phyloP scores from a whole-genome alignment of 345 rosid genomes.

The Euphorbia peplus region DNA sequence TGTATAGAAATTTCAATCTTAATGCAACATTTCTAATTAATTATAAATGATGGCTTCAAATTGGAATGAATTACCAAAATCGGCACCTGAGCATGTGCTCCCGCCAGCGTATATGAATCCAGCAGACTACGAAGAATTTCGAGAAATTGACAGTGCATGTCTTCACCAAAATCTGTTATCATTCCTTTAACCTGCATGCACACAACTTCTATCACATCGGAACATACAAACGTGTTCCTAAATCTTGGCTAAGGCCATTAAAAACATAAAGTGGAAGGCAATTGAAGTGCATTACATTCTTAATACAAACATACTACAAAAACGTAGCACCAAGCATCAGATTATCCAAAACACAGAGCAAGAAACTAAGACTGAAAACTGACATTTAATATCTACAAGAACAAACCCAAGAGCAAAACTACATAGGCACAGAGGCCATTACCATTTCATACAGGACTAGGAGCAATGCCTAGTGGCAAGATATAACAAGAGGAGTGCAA shows the following conservation, averaged over 20 bases:
- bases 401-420: background rate
- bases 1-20: background rate
- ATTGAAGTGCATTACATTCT: background rate
- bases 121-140: conserved; percentile 94
- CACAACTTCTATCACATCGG: conserved; percentile 8
- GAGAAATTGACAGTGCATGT: conserved; percentile 97
- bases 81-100: conserved; percentile 72
- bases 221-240: background rate
- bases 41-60: conserved; percentile 9
- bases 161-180: conserved; percentile 90
- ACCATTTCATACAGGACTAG: background rate
- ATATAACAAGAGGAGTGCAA: background rate
- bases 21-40: background rate
- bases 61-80: conserved; percentile 4
- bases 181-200: conserved; percentile 81
- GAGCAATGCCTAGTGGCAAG: background rate
- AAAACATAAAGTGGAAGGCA: background rate
- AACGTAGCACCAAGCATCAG: background rate
- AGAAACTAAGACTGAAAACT: background rate
- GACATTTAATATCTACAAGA: background rate
- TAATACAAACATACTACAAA: background rate
- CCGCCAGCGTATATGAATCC: conserved; percentile 79
- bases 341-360: background rate
- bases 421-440: background rate
- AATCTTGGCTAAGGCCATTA: background rate